Evolutionary conservation across 345 rosid species (phyloP).

Genomic region (Draba incana): DNA sequence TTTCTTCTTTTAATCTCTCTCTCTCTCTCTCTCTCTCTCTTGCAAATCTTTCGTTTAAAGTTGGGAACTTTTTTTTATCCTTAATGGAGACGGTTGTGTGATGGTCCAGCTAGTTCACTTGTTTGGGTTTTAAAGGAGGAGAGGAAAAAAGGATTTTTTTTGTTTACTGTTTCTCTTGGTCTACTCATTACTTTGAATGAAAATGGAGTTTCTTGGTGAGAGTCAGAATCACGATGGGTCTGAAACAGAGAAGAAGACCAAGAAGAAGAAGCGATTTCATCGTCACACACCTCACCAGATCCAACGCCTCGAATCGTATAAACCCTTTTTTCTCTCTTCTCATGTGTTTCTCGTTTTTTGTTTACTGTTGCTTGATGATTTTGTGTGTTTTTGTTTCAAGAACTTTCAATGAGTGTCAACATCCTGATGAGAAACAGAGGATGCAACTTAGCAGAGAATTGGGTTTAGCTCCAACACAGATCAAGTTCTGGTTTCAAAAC

Average conservation of each 20-base stretch:
- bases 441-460: constrained; percentile 76
- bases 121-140: constrained; percentile 6
- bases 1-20: background rate
- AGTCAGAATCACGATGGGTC: constrained; percentile 47
- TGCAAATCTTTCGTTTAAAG: constrained; percentile 4
- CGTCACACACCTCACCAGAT: constrained; percentile 94
- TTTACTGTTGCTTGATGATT: background rate
- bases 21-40: background rate
- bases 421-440: constrained; percentile 99
- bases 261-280: constrained; percentile 87
- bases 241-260: constrained; percentile 50
- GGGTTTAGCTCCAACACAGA: constrained; percentile 88
- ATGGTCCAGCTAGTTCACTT: constrained; percentile 32
- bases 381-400: constrained; percentile 44
- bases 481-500: constrained; percentile 99
- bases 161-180: constrained; percentile 7
- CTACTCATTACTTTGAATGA: constrained; percentile 21
- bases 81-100: constrained; percentile 37
- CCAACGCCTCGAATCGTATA: constrained; percentile 88
- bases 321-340: background rate
- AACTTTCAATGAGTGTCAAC: constrained; percentile 90
- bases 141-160: no score
- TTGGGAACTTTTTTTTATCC: background rate
- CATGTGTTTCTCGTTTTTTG: background rate
- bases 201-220: constrained; percentile 51